A percentile compares a stretch with the other conserved stretches of the same genome.
These are phyloP conservation scores for Papilionanthe hybrid DNA, from an alignment of 116 monocot genomes.

Conservation along the genomic window DNA sequence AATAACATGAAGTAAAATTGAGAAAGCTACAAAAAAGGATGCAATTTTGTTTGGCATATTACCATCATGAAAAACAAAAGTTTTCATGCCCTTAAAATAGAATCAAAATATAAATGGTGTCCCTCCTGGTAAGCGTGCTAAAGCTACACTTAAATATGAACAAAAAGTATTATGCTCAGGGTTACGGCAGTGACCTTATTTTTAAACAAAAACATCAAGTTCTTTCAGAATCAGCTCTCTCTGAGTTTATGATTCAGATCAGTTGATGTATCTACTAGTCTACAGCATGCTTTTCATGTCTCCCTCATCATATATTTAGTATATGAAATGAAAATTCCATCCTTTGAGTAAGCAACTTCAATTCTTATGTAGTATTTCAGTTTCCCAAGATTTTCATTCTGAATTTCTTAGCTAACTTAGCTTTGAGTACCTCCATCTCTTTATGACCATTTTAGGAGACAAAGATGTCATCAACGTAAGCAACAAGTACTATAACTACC, in stretches of 20 bases:
- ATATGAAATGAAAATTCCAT: neutral
- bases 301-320: neutral
- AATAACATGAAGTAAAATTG: neutral
- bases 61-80: neutral
- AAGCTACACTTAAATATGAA: neutral
- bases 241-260: neutral
- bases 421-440: neutral
- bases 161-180: neutral
- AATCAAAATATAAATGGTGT: neutral
- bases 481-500: neutral
- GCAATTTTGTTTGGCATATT: neutral
- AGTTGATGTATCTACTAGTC: neutral
- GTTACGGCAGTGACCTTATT: too few species aligned
- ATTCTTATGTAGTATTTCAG: neutral
- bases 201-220: too few species aligned
- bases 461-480: neutral
- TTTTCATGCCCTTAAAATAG: neutral
- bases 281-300: neutral
- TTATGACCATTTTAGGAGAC: neutral
- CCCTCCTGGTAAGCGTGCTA: neutral
- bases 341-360: neutral
- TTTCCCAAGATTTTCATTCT: neutral
- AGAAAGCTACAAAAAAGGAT: neutral
- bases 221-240: neutral
- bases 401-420: neutral